These are phyloP conservation scores for Trichoderma sp. DNA, from an alignment of 2,329 filamentous ascomycete species.

Conservation along the genomic window DNA sequence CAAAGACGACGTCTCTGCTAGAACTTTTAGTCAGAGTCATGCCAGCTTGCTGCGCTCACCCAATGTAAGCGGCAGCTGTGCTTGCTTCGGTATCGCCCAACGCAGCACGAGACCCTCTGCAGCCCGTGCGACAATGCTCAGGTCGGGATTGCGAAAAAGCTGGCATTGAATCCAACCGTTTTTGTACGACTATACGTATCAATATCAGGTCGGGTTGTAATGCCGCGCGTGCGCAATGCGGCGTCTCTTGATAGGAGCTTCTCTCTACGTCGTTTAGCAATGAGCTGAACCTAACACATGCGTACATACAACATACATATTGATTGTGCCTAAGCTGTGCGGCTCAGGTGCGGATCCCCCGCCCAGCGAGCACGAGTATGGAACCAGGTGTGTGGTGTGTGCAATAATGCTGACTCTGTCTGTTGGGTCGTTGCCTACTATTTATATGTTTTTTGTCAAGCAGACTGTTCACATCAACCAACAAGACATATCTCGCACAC, in stretches of 20 bases:
- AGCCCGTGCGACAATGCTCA: background rate
- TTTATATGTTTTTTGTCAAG: background rate
- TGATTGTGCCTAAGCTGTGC: background rate
- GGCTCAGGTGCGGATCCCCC: background rate
- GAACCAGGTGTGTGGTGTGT: background rate
- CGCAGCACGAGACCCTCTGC: background rate
- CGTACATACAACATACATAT: slow-evolving; percentile 9
- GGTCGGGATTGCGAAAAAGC: background rate
- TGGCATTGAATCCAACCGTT: background rate
- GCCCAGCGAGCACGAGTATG: background rate
- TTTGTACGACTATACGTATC: background rate
- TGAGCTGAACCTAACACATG: background rate
- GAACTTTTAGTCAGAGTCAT: background rate
- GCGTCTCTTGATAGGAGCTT: background rate
- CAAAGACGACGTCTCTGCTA: background rate
- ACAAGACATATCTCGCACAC: background rate
- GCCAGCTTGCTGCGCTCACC: background rate
- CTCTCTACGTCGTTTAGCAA: background rate
- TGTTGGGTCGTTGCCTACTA: background rate
- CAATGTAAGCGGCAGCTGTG: background rate
- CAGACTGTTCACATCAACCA: background rate
- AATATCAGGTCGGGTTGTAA: background rate
- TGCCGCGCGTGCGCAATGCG: background rate
- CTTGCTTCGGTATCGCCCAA: background rate
- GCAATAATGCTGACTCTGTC: background rate